These are phyloP conservation scores for Calonectria fujianensis DNA, from an alignment of 2,329 filamentous ascomycete genomes.

Conservation along the genomic window DNA sequence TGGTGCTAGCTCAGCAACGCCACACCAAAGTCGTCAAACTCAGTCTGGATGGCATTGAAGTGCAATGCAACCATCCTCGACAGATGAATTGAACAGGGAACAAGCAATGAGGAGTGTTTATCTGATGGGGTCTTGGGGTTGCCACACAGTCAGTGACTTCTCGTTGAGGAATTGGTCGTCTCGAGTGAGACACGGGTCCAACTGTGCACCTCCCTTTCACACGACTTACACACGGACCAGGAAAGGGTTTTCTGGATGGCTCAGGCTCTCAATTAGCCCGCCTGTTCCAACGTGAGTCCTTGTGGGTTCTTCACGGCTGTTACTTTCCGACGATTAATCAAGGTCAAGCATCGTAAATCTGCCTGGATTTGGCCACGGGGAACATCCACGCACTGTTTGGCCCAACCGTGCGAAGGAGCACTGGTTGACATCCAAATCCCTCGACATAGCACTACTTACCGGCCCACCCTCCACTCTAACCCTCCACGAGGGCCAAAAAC, in stretches of 20 bases:
- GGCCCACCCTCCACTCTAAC: conserved; percentile 13
- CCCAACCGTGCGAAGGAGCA: neutral
- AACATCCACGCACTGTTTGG: conserved; percentile 22
- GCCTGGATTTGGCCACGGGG: neutral
- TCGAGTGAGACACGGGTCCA: conserved; percentile 29
- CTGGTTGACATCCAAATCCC: conserved; percentile 20
- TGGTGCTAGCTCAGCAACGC: conserved; percentile 16
- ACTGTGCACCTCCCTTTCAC: conserved; percentile 18
- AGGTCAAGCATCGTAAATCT: conserved; percentile 32
- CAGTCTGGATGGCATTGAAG: conserved; percentile 22
- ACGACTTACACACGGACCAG: conserved; percentile 28
- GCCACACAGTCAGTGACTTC: conserved; percentile 21
- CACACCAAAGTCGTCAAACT: conserved; percentile 18
- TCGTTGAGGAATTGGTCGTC: conserved; percentile 19
- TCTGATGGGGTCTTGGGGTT: conserved; percentile 22
- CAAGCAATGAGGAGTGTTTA: conserved; percentile 10
- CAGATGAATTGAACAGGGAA: conserved; percentile 29
- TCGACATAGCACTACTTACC: conserved; percentile 15
- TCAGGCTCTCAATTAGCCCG: conserved; percentile 1
- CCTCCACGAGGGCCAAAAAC: conserved; percentile 31
- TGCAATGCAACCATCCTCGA: conserved; percentile 38
- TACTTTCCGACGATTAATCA: conserved; percentile 27
- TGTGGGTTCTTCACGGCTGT: conserved; percentile 8
- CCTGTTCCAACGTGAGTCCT: conserved; percentile 13
- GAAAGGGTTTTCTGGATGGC: neutral